These are phyloP conservation scores for Hyaloscypha bicolor DNA, from an alignment of 495 filamentous ascomycete genomes.

Conservation along the genomic window DNA sequence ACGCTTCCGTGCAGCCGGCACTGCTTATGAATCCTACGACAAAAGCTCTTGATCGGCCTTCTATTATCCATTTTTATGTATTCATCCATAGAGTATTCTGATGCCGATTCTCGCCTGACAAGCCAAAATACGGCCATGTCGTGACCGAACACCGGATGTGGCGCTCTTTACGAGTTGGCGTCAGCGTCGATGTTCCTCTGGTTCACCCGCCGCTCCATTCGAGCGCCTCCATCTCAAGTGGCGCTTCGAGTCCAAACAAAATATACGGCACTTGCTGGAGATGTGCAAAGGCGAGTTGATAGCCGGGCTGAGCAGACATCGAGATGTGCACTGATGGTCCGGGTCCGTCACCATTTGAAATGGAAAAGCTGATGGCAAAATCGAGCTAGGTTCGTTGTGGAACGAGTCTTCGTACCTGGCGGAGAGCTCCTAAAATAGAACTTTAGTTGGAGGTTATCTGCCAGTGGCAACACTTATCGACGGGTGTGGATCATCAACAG, in stretches of 20 bases:
- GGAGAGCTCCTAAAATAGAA: conserved; percentile 24
- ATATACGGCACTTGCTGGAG: not conserved
- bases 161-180: conserved; percentile 13
- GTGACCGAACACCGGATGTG: not conserved
- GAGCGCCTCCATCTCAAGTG: not conserved
- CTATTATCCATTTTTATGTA: not conserved
- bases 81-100: not conserved
- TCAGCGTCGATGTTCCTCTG: conserved; percentile 16
- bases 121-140: not conserved
- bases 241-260: not conserved
- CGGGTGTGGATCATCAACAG: not conserved
- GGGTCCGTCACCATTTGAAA: not conserved
- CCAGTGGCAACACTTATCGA: conserved; percentile 10
- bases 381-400: conserved; percentile 1
- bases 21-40: not conserved
- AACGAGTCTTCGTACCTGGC: conserved; percentile 19
- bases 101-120: not conserved
- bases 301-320: conserved; percentile 8
- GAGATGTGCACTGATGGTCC: not conserved
- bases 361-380: not conserved
- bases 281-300: conserved; percentile 9
- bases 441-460: conserved; percentile 2
- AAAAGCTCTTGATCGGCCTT: not conserved
- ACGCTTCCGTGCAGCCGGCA: not conserved
- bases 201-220: not conserved